phyloP scores from a whole-genome alignment of 345 rosid species.

The Carallia pectinifolia region DNA sequence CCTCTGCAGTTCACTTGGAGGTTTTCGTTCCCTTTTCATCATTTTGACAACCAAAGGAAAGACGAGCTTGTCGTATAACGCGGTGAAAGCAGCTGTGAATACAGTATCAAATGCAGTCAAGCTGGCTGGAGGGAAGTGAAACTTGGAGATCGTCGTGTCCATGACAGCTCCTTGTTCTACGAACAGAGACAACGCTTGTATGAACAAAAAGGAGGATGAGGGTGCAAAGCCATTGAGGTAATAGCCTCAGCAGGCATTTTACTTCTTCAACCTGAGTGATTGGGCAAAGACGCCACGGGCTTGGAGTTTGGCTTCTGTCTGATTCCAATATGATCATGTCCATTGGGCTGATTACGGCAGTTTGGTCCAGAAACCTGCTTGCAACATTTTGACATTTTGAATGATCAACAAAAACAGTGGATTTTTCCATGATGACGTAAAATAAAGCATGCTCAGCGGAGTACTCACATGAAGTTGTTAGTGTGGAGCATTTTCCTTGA shows the following conservation, averaged over 20 bases:
- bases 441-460: neutral
- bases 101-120: conserved; percentile 40
- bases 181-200: conserved; percentile 37
- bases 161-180: conserved; percentile 46
- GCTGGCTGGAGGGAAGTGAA: conserved; percentile 41
- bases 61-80: conserved; percentile 27
- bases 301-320: conserved; percentile 7
- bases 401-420: neutral
- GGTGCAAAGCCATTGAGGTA: conserved; percentile 42
- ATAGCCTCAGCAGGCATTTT: conserved; percentile 36
- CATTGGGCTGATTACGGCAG: conserved; percentile 22
- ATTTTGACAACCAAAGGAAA: conserved; percentile 23
- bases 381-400: no score
- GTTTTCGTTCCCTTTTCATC: conserved; percentile 26
- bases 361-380: conserved; percentile 41
- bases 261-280: conserved; percentile 46
- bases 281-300: conserved; percentile 37
- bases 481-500: conserved; percentile 23
- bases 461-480: conserved; percentile 30
- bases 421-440: neutral
- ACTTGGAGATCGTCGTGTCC: conserved; percentile 23
- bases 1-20: conserved; percentile 28
- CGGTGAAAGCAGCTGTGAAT: conserved; percentile 29
- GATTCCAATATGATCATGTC: neutral
- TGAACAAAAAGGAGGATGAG: conserved; percentile 29